phyloP scores from a whole-genome alignment of 2,329 filamentous ascomycete species.

The Fusarium nodosum region DNA sequence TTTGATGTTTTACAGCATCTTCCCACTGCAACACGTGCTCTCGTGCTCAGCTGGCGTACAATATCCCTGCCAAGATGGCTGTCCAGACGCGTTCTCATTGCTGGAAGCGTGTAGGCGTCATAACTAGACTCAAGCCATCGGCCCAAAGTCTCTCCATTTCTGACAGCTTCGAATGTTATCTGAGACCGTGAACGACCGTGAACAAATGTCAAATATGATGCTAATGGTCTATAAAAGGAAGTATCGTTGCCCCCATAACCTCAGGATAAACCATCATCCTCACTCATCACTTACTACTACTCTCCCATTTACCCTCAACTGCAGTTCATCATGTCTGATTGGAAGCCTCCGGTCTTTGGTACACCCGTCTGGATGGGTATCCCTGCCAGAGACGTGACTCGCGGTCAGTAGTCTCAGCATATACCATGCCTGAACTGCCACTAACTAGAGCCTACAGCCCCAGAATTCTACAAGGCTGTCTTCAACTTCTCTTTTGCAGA shows the following conservation, averaged over 20 bases:
- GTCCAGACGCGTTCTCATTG: conserved; percentile 41
- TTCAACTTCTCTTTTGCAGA: conserved; percentile 50
- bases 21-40: conserved; percentile 31
- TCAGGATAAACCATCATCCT: conserved; percentile 5
- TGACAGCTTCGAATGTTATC: conserved; percentile 4
- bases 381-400: conserved; percentile 47
- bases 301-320: not conserved
- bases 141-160: conserved; percentile 34
- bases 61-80: conserved; percentile 26
- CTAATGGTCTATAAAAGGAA: conserved; percentile 37
- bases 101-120: conserved; percentile 38
- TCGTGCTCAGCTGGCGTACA: conserved; percentile 39
- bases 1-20: not conserved
- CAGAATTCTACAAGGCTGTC: conserved; percentile 50
- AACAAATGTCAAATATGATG: not conserved
- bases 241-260: not conserved
- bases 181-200: conserved; percentile 15
- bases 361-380: conserved; percentile 51
- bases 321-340: conserved; percentile 44
- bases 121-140: conserved; percentile 41
- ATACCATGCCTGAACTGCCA: not conserved
- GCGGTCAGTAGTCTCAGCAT: conserved; percentile 41
- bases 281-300: not conserved
- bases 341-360: conserved; percentile 51
- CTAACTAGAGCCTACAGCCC: conserved; percentile 36